Evolutionary conservation across 176 grass and related monocot genomes (phyloP), one percentile per base, ranked within the genome.

Genomic region (Carex littledalei): DNA sequence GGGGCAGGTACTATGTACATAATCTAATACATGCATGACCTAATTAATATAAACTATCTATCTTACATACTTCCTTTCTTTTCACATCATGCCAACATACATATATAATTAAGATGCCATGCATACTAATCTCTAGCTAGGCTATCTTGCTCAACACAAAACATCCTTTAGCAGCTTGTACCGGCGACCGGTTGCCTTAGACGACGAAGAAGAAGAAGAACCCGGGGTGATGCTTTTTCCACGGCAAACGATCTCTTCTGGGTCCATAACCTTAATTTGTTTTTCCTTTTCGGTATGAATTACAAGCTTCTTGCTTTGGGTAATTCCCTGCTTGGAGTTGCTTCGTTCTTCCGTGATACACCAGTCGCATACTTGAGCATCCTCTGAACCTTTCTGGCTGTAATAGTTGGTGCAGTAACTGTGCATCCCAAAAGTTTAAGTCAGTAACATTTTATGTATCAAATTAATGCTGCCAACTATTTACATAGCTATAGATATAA

Each of bases 151-250:
- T 88, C 88, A 95, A 83, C 91, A 99, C 35, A 95, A 70, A 79
- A 99, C 96, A 86, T 99, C 96, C 90, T 99, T 99, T 67, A 99
- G 93, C 63, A 99, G 91, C 90, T 99, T 99, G 87, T 99, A 99
- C 90, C 96, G 93, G 85, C 97, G 97, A 65, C 88, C 90, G 11
- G 88, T 62, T 22, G 89, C 80, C 88, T 94, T 95, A 13, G 91
- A 85, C 53, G 88, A 86, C 41, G 81, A 78, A 75, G 86, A 74
- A 72, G 86, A 74, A 72, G 85, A 80, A 74, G 86, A 35, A 60
- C 60, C 57, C 0, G 35, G n/a, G 29, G 37, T 66, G 55, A 56
- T 55, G 53, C 34, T 79, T 73, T 83, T 90, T 20, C 67, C 64
- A 2, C 88, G 84, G 67, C 78, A 39, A 6, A 70, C 65, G 18